Percentiles rank a stretch among this genome's conserved stretches.
phyloP scores from a whole-genome alignment of 257 asterid species.

The Gardenia jasminoides region DNA sequence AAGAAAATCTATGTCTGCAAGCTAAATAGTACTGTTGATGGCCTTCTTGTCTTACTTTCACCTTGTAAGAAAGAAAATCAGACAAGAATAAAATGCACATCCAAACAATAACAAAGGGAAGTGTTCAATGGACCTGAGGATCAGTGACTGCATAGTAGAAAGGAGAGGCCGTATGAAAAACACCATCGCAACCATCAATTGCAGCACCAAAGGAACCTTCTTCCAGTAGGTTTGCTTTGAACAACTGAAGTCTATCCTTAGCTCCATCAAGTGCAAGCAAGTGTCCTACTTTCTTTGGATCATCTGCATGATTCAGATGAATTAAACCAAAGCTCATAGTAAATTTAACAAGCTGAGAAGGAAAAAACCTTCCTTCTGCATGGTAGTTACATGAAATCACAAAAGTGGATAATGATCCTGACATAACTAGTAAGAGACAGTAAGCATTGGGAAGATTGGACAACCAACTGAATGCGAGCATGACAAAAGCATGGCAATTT shows the following conservation, averaged over 20 bases:
- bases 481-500: background rate
- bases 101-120: background rate
- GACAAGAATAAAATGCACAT: background rate
- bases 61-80: background rate
- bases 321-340: background rate
- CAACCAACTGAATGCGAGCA: background rate
- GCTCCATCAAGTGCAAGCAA: conserved; percentile 82
- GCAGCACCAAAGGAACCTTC: conserved; percentile 78
- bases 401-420: background rate
- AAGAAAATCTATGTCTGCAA: background rate
- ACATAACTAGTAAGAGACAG: background rate
- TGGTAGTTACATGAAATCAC: background rate
- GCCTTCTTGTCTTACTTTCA: background rate
- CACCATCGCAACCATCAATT: conserved; percentile 82
- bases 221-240: conserved; percentile 70
- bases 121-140: conserved; percentile 57
- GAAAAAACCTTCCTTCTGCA: background rate
- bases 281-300: conserved; percentile 60
- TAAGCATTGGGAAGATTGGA: background rate
- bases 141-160: conserved; percentile 48
- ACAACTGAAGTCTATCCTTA: conserved; percentile 72
- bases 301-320: conserved; percentile 43
- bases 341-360: no score
- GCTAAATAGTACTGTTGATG: background rate
- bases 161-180: conserved; percentile 90